These are phyloP conservation scores for Pichia ethanolica DNA, from an alignment of 805 yeast species.

Conservation along the genomic window DNA sequence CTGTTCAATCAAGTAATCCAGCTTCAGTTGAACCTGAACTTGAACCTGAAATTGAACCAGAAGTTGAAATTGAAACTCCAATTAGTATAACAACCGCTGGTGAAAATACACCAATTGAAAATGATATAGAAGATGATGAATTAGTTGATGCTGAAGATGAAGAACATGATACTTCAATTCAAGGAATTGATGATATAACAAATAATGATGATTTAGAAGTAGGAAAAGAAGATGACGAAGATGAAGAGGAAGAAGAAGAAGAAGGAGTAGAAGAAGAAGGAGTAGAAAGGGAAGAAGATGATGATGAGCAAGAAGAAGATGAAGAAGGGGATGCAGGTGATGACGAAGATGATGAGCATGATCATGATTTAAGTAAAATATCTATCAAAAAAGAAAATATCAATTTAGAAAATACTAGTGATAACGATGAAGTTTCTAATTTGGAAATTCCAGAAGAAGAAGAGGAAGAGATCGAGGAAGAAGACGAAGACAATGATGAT, in stretches of 20 bases:
- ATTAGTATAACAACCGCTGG: background rate
- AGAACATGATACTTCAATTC: background rate
- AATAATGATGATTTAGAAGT: background rate
- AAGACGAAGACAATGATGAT: constrained; percentile 5
- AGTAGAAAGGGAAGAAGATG: background rate
- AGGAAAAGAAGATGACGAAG: constrained; percentile 7
- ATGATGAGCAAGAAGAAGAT: background rate
- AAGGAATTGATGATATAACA: background rate
- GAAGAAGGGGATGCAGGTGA: background rate
- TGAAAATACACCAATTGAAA: constrained; percentile 1
- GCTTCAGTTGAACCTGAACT: constrained; percentile 5
- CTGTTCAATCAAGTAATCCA: background rate
- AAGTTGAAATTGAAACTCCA: background rate
- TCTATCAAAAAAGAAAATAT: background rate
- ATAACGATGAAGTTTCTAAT: background rate
- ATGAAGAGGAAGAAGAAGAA: background rate
- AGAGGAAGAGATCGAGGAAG: constrained; percentile 2
- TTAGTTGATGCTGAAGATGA: background rate
- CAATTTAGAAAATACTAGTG: background rate
- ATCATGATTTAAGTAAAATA: background rate
- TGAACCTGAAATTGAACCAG: constrained; percentile 1
- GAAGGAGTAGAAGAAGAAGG: background rate
- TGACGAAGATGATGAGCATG: background rate
- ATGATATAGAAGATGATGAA: background rate
- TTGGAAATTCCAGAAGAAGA: background rate